Base-by-base conservation (phyloP, 495 filamentous ascomycete genomes). In the Barbatosphaeria neglecta region DNA sequence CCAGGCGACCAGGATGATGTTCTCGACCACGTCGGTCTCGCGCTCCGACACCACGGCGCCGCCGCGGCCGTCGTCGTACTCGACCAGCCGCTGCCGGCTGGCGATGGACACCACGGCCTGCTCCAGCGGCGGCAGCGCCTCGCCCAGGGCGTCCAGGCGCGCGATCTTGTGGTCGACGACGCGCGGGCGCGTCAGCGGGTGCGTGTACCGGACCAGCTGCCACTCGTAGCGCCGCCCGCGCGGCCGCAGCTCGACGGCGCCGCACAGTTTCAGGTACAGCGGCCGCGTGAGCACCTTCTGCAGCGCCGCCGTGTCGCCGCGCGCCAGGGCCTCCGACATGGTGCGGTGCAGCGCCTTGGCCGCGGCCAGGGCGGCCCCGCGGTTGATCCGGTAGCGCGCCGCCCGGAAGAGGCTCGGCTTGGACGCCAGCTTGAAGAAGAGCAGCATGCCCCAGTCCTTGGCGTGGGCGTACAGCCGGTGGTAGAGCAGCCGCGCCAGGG, bases 51-150 rank as follows among this genome's bases (percentile, higher is more conserved):
- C 58, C 17, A 67, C 51, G 40, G 53, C 20, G 37, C 63, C 51
- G 20, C 55, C 54, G 1, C 45, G 33, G 42, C 39, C 24, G 16
- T 55, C 47, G 25, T 65, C 58, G 43, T 65, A 68, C 49, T 66
- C 64, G 18, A 67, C 56, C 45, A 82, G 55, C 38, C 66, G 74
- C 68, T 96, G 90, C 53, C 72, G 59, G 48, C 80, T 84, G 6
- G 71, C 65, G 43, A 96, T 78, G 53, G 75, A 72, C 24, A 95
- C 75, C 13, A 90, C 73, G 17, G 77, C 80, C 66, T 96, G 90
- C 31, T 82, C 73, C 7, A 86, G 47, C 42, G 52, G 45, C 24
- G 53, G 64, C 44, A 50, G 53, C n/a, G 43, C 9, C 23, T 45
- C 44, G 22, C 24, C 40, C 3, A 70, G 35, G 16, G 72, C 72